Percentiles rank a stretch among this genome's conserved stretches.
These are phyloP conservation scores for Symmetrospora coprosmae DNA, from an alignment of 768 basidiomycete species.

Conservation along the genomic window DNA sequence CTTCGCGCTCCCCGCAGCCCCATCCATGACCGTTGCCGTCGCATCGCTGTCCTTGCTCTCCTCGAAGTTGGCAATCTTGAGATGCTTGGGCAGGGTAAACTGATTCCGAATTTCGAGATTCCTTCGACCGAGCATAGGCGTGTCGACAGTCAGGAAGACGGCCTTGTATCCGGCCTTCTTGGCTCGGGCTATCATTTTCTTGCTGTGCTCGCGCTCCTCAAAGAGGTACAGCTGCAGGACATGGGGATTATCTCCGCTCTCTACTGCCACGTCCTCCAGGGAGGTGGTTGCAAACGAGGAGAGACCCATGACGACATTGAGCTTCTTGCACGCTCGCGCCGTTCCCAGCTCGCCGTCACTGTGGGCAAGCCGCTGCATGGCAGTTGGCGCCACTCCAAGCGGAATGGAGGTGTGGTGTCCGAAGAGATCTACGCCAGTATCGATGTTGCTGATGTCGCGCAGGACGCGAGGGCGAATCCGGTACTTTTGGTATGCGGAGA, in stretches of 20 bases:
- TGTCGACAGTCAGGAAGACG: constrained; percentile 39
- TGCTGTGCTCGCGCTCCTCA: constrained; percentile 20
- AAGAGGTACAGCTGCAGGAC: constrained; percentile 28
- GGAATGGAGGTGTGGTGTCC: constrained; percentile 21
- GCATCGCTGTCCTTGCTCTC: constrained; percentile 11
- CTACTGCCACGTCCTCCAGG: constrained; percentile 19
- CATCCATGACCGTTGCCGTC: constrained; percentile 16
- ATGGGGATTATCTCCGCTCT: background rate
- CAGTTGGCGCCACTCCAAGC: constrained; percentile 21
- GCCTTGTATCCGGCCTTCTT: constrained; percentile 30
- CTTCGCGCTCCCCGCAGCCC: background rate
- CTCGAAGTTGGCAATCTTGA: background rate
- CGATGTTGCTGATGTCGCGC: constrained; percentile 15
- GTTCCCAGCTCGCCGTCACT: constrained; percentile 18
- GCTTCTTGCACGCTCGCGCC: constrained; percentile 3
- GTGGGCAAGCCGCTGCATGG: constrained; percentile 22
- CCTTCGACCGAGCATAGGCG: constrained; percentile 33
- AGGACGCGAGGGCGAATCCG: constrained; percentile 24
- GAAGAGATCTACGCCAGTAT: constrained; percentile 7
- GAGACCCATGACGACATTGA: constrained; percentile 13
- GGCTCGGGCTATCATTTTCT: constrained; percentile 13
- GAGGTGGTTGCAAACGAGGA: constrained; percentile 17
- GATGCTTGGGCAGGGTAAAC: constrained; percentile 16
- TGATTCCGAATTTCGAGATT: constrained; percentile 29
- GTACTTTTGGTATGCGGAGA: constrained; percentile 20